Evolutionary conservation across 331 rosid species (phyloP), one percentile per base, ranked within the genome.

Genomic region (Pyracantha coccinea): DNA sequence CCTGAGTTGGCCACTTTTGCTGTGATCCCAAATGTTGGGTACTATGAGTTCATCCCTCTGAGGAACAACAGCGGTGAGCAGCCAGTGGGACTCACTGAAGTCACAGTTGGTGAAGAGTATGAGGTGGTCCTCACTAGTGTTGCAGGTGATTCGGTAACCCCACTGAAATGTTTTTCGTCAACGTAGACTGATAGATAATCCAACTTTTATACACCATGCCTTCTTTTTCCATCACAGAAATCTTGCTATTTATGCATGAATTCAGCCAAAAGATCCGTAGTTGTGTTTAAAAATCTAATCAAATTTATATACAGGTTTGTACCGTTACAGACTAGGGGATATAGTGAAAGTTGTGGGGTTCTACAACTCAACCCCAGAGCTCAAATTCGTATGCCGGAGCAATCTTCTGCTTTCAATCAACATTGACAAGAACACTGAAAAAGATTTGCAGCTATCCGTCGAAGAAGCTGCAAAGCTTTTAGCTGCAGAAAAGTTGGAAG

Each of bases 361-460:
- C 85, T 86, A 87, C 62, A 92, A 92, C 85, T 80, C 86, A 33
- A 77, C 96, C 8, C 99, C 99, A 5, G 83, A 90, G 76, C 83
- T 95, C 9, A 87, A 86, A 74, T 95, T 90, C 65, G 62, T 90
- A 8, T 68, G 96, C 17, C 53, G 99, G 20, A 85, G 90, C 58
- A 84, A 84, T 61, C 89, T 95, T 55, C 83, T 95, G 44, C 97
- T 89, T 1, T 88, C 69, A 5, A 78, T 95, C 44, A 86, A 92
- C 86, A 92, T 92, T 1, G 99, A 95, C 91, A 95, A 95, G 89
- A 95, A 83, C 86, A 92, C 99, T 0, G 97, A 95, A 82, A 85
- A 73, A n/a, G 99, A 95, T 81, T 68, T 95, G 17, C 99, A 89
- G 32, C 13, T 85, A 29, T 77, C 96, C 3, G 97, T 95, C 47